Evolutionary conservation across 495 filamentous ascomycete genomes (phyloP).

Genomic region (Recurvomyces mirabilis): DNA sequence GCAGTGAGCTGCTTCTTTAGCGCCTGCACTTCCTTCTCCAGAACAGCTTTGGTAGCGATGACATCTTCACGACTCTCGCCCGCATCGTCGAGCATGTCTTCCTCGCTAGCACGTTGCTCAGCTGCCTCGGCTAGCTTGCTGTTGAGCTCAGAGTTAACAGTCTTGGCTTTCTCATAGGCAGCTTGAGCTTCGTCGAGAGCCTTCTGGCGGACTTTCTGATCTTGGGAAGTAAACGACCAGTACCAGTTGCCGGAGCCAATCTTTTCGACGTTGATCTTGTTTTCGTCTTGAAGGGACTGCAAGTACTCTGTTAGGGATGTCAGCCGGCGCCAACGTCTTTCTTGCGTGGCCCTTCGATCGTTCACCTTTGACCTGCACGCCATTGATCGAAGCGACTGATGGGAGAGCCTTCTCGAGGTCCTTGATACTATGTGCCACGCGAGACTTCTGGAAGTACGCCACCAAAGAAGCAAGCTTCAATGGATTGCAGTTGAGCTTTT

Average conservation of each 20-base stretch:
- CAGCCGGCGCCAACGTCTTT: no score
- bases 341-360: no score
- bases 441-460: constrained; percentile 49
- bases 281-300: constrained; percentile 52
- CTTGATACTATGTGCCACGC: constrained; percentile 59
- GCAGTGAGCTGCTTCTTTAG: constrained; percentile 36
- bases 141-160: constrained; percentile 31
- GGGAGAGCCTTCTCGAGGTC: constrained; percentile 64
- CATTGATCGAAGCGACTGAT: constrained; percentile 53
- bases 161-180: constrained; percentile 43
- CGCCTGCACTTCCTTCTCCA: constrained; percentile 30
- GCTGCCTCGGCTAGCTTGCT: constrained; percentile 36
- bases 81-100: constrained; percentile 24
- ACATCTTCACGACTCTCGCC: constrained; percentile 30
- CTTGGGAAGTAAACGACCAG: constrained; percentile 60
- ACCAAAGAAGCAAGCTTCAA: constrained; percentile 54
- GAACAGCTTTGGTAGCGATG: constrained; percentile 21
- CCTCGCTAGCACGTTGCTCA: constrained; percentile 34
- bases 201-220: constrained; percentile 41
- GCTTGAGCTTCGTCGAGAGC: constrained; percentile 38
- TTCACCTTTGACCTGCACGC: constrained; percentile 44
- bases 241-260: constrained; percentile 77
- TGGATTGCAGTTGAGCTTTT: constrained; percentile 47
- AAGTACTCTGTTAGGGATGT: constrained; percentile 49
- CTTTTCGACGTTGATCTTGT: constrained; percentile 60